Evolutionary conservation across 805 yeast species (phyloP), one percentile per base, ranked within the genome.

Genomic region (Clavispora phyllophila): DNA sequence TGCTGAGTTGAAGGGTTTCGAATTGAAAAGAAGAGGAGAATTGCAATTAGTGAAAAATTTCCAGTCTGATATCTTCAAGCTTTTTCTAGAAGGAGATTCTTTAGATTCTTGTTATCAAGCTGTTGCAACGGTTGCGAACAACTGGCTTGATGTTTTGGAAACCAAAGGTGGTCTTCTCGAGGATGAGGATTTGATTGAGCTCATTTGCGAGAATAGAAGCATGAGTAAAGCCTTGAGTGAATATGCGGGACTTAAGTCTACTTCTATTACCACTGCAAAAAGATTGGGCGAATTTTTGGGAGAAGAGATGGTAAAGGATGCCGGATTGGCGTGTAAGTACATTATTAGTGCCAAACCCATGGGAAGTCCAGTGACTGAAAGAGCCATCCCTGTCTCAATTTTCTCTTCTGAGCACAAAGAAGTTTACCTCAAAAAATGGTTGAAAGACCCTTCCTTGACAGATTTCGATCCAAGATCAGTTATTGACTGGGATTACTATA

Each of bases 1-100:
- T 29, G 99, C 98, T 0, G 99, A 93, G 63, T 71, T 93, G 55
- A 93, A 93, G 62, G 99, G 99, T 6, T 93, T 93, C 57, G 99
- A 93, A 64, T 70, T 93, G 63, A 93, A 93, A 58, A 78, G 99
- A 66, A 80, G 99, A 63, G 99, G 99, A 55, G 99, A 93, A 61
- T 71, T 93, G 48, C 91, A 89, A 54, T 68, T 93, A 44, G 88
- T 93, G 61, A 95, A 93, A 58, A 89, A 90, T 54, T 93, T 93
- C 65, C 99, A 93, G 63, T 81, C 95, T 22, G 97, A 93, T 64
- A 82, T 95, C 36, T 93, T 95, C 69, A 87, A 87, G 53, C 79
- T 88, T 29, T 93, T 93, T 60, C 70, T 93, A 51, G 91, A 89
- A 44, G 99, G 99, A 29, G 71, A 74, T 25, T 68, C 89, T 1